Evolutionary conservation across 1,139 yeast species (phyloP).

Genomic region (Candida tetrigidarum): DNA sequence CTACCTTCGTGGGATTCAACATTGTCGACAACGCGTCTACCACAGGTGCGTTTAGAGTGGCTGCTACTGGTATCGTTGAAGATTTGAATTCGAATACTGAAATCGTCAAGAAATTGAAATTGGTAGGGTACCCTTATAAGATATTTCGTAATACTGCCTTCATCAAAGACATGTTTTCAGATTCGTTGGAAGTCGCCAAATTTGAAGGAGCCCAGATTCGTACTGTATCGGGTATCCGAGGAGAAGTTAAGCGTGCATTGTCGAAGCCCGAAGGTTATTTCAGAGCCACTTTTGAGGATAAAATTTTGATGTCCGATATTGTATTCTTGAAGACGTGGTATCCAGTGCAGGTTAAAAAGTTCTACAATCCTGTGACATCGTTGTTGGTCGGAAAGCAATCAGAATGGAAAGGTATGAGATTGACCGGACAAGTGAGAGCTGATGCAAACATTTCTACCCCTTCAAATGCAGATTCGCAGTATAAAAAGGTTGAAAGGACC

Average conservation of each 20-base stretch:
- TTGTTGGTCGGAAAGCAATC: constrained; percentile 72
- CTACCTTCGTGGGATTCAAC: constrained; percentile 96
- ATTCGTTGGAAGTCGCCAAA: constrained; percentile 93
- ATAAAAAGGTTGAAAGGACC: constrained; percentile 81
- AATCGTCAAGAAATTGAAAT: constrained; percentile 92
- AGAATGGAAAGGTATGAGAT: constrained; percentile 96
- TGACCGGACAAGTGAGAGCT: constrained; percentile 92
- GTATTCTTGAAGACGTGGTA: constrained; percentile 95
- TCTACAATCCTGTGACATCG: constrained; percentile 96
- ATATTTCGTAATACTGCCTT: constrained; percentile 96
- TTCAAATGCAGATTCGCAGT: constrained; percentile 65
- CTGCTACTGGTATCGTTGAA: constrained; percentile 97
- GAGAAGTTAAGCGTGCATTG: constrained; percentile 95
- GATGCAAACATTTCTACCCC: constrained; percentile 72
- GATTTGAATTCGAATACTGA: constrained; percentile 90
- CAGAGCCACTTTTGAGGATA: constrained; percentile 99
- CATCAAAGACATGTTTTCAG: constrained; percentile 93
- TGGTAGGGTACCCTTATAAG: constrained; percentile 94
- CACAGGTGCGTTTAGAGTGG: constrained; percentile 89
- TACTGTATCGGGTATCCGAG: constrained; percentile 96
- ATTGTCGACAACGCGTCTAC: constrained; percentile 82
- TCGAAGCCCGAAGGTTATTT: constrained; percentile 96
- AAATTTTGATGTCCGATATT: constrained; percentile 86
- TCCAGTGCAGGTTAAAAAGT: constrained; percentile 87
- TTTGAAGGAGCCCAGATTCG: constrained; percentile 98